Base-by-base conservation (phyloP, 106 monocot species). In the Iris macrosiphon region DNA sequence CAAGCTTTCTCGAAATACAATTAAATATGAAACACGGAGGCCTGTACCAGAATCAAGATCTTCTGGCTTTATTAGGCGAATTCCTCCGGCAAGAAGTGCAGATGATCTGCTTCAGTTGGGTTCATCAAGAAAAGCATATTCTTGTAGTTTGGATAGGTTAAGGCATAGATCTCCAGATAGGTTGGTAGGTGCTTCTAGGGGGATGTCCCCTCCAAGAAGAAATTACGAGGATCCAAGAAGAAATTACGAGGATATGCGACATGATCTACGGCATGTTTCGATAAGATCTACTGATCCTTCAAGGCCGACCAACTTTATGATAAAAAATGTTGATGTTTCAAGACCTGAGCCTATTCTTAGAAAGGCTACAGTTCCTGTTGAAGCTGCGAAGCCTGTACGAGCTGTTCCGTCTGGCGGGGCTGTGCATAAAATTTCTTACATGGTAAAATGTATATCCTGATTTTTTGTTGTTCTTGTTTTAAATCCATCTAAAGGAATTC, bases 131-230 rank as follows among this genome's bases (percentile, higher is more conserved):
- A 83, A 60, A 54, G 37, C 79, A 7, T 76, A 79, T 29, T 10
- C 77, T 27, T 68, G 59, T 62, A 34, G 49, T 40, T 28, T 59
- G 2, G 61, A 80, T 62, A 62, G 42, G 40, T 38, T 46, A 45
- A 77, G 87, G 45, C 67, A 59, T 57, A 83, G 80, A 63, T 80
- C 87, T 42, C 87, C 83, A 48, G 82, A 86, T 62, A 76, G 64
- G 22, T 20, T 75, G 66, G 5, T 75, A 65, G 59, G 80, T 45
- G 39, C 68, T 66, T 68, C 68, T 32, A 71, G 75, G 48, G 65
- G 31, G 30, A 29, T 72, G 17, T 85, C 84, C 12, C 80, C 84
- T 30, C 63, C 61, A 52, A 70, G 68, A 28, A n/a, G n/a, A n/a
- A n/a, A n/a, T n/a, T n/a, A n/a, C n/a, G n/a, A n/a, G n/a, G n/a